phyloP scores from a whole-genome alignment of 2,329 filamentous ascomycete species.

The Pezicula neosporulosa region DNA sequence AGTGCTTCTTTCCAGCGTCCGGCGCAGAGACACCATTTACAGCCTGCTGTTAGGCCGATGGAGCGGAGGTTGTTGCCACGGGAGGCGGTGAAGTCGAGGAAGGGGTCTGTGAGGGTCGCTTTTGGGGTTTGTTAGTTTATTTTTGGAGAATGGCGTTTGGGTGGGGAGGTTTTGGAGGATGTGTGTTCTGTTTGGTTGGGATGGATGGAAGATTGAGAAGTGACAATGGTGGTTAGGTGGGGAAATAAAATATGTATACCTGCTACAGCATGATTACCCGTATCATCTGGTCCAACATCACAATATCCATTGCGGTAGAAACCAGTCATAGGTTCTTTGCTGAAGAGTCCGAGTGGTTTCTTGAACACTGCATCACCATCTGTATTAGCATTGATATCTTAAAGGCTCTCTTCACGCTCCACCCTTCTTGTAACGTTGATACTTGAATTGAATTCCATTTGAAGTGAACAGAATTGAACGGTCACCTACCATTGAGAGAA shows the following conservation, averaged over 20 bases:
- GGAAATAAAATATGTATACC: too few relatives aligned
- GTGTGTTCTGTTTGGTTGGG: background rate
- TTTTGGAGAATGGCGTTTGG: background rate
- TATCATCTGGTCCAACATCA: conserved; percentile 46
- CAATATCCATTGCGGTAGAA: conserved; percentile 61
- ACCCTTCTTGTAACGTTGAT: too few relatives aligned
- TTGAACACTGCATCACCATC: conserved; percentile 43
- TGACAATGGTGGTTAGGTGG: too few relatives aligned
- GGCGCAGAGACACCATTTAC: conserved; percentile 62
- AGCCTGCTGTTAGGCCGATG: conserved; percentile 52
- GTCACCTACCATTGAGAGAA: background rate
- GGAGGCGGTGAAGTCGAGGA: conserved; percentile 57
- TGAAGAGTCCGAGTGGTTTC: conserved; percentile 54
- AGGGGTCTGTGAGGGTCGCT: conserved; percentile 54
- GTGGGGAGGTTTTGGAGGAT: background rate
- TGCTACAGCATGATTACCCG: conserved; percentile 58
- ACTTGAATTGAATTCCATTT: too few relatives aligned
- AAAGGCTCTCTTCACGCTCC: background rate
- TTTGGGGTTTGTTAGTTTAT: background rate
- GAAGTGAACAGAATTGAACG: too few relatives aligned
- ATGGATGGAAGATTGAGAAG: too few relatives aligned
- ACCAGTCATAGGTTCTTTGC: conserved; percentile 54
- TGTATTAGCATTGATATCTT: background rate
- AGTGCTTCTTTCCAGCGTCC: conserved; percentile 54
- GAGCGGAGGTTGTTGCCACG: conserved; percentile 55